phyloP scores from a whole-genome alignment of 495 filamentous ascomycete species.

The Venustampulla echinocandica region DNA sequence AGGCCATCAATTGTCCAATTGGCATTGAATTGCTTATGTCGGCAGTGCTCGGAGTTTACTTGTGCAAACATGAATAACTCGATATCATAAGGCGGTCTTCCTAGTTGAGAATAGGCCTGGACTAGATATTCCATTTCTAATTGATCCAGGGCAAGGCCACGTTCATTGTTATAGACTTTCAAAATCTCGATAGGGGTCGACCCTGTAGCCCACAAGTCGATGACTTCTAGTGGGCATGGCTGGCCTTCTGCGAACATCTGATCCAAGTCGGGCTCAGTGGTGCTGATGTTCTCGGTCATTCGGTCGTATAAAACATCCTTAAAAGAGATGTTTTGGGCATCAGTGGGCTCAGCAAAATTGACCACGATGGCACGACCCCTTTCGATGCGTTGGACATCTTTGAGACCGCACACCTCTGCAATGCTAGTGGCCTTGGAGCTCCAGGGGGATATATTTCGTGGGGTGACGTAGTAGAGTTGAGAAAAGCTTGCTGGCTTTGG shows the following conservation, averaged over 20 bases:
- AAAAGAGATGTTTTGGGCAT: constrained; percentile 45
- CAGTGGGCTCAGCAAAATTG: constrained; percentile 43
- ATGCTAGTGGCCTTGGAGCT: constrained; percentile 93
- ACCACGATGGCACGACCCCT: constrained; percentile 68
- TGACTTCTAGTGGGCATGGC: constrained; percentile 59
- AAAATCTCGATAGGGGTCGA: constrained; percentile 60
- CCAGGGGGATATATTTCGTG: constrained; percentile 93
- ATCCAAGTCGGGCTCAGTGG: constrained; percentile 54
- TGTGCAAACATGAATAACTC: constrained; percentile 99
- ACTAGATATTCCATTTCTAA: constrained; percentile 92
- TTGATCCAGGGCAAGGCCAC: constrained; percentile 79
- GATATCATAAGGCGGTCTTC: constrained; percentile 64
- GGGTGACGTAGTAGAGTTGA: constrained; percentile 55
- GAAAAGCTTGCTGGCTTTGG: constrained; percentile 6
- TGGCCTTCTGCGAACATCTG: constrained; percentile 71
- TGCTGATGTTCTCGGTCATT: constrained; percentile 78
- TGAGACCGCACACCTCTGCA: constrained; percentile 80
- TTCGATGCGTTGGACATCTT: constrained; percentile 74
- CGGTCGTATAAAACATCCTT: constrained; percentile 75
- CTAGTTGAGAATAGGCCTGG: constrained; percentile 67
- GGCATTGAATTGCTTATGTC: constrained; percentile 86
- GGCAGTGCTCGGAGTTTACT: constrained; percentile 77
- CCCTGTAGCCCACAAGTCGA: constrained; percentile 56
- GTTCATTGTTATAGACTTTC: constrained; percentile 68
- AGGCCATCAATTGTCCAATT: constrained; percentile 94